Base-by-base conservation (phyloP, 2,329 filamentous ascomycete species). In the Fusarium austroafricanum region DNA sequence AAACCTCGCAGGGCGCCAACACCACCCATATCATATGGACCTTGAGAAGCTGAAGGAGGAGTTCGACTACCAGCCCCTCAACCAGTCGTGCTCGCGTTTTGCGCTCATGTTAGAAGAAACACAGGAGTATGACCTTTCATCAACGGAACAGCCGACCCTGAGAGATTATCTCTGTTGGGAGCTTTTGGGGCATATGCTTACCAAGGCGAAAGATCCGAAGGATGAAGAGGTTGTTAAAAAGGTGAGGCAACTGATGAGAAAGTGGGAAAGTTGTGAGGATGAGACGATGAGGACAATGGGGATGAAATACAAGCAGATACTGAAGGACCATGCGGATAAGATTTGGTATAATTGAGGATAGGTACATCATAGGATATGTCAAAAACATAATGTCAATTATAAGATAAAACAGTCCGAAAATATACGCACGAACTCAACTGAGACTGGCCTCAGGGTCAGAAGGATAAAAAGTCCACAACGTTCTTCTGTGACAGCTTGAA, bases 11-110 rank as follows among this genome's bases (percentile, higher is more conserved):
- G 33, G 10, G 1, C 65, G 67, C 2, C 59, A 33, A n/a, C 33
- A 51, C 10, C 45, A 33, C 10, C 74, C 71, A 1, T 76, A 76
- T 20, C 74, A 76, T 33, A 39, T 51, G 1, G 71, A 75, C 21
- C 68, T 76, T 28, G 17, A 43, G 10, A 37, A 43, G 2, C 47
- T 73, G 9, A 73, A 67, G 20, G 38, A 42, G 7, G 56, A 58
- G n/a, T 26, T 73, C 4, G 18, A 57, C 1, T 31, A 42, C n/a
- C 61, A 58, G 39, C 58, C 55, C 3, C 10, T 21, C 2, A 12
- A 4, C 5, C 26, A n/a, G 7, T 38, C 11, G 12, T 57, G 55
- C 40, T 51, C 37, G 1, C 52, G 39, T 17, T 55, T 63, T 6
- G 63, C 66, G 5, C 35, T 76, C 21, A 62, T 65, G 37, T 21